Conservation (phyloP, 2,329 filamentous ascomycete genomes). For the Ceratocystis papillata region DNA sequence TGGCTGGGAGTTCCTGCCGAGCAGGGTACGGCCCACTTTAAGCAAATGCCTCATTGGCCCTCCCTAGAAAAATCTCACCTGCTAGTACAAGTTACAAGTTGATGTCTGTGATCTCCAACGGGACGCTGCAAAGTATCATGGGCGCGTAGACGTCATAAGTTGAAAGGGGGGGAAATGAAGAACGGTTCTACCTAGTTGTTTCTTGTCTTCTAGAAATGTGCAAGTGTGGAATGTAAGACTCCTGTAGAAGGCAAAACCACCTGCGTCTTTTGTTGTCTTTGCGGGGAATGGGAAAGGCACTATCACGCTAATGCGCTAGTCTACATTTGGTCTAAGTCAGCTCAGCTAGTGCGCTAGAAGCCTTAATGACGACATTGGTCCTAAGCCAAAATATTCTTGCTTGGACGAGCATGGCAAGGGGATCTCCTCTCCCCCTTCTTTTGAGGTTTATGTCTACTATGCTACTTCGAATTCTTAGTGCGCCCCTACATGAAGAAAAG, state of each 20-base stretch:
- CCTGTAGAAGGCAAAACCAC: neutral
- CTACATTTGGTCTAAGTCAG: neutral
- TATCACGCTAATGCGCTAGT: neutral
- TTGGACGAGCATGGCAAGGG: neutral
- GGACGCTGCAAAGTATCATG: neutral
- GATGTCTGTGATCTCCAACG: neutral
- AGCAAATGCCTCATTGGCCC: slow-evolving; percentile 2
- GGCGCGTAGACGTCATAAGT: neutral
- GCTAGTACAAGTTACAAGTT: neutral
- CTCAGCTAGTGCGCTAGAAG: neutral
- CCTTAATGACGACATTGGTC: slow-evolving; percentile 18
- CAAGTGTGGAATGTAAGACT: neutral
- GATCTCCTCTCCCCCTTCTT: neutral
- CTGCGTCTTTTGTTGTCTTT: slow-evolving; percentile 14
- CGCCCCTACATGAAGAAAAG: neutral
- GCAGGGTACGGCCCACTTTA: neutral
- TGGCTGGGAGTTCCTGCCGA: slow-evolving; percentile 2
- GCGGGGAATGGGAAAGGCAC: slow-evolving; percentile 14
- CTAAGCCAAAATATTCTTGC: neutral
- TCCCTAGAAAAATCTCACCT: slow-evolving; percentile 1
- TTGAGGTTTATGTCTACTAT: no score
- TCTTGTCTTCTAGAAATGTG: neutral
- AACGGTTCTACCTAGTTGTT: neutral
- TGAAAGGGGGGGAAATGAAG: neutral
- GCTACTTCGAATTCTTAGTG: no score